Evolutionary conservation across 1,284 basidiomycete genomes (phyloP).

Genomic region (Flammula alnicola): DNA sequence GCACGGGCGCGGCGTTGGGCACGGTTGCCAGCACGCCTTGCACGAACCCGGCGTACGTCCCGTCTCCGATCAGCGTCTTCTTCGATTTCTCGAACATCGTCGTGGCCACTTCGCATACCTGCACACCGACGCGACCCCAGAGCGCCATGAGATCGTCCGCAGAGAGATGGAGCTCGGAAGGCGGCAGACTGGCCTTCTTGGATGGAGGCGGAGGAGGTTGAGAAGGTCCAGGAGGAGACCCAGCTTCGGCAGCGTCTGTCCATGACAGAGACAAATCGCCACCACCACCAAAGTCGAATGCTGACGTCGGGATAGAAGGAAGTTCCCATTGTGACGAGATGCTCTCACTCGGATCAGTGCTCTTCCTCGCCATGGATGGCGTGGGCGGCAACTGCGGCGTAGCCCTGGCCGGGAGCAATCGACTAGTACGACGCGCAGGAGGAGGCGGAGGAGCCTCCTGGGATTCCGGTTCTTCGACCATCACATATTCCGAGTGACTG

Average conservation of each 20-base stretch:
- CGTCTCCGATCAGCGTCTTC: conserved; percentile 79
- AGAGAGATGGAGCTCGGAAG: conserved; percentile 41
- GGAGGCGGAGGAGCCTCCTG: conserved; percentile 48
- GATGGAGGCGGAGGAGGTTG: conserved; percentile 25
- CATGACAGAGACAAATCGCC: conserved; percentile 45
- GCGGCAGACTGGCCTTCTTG: conserved; percentile 8
- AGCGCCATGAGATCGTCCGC: conserved; percentile 71
- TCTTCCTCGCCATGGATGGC: conserved; percentile 15
- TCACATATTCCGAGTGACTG: conserved; percentile 57
- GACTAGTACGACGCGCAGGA: conserved; percentile 43
- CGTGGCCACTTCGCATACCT: conserved; percentile 72
- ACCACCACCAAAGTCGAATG: conserved; percentile 41
- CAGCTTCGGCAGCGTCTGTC: conserved; percentile 37
- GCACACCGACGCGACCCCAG: conserved; percentile 76
- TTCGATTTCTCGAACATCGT: conserved; percentile 75
- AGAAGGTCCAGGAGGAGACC: conserved; percentile 21
- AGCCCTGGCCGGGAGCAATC: conserved; percentile 38
- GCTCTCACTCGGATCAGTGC: conserved; percentile 37
- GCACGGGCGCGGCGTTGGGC: conserved; percentile 49
- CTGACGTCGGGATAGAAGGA: conserved; percentile 50
- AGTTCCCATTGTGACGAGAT: conserved; percentile 60
- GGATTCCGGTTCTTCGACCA: conserved; percentile 54
- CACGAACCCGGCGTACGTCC: conserved; percentile 81
- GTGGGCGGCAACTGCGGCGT: conserved; percentile 31
- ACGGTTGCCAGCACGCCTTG: conserved; percentile 64